phyloP scores from a whole-genome alignment of 257 asterid species.

The Fraxinus excelsior region DNA sequence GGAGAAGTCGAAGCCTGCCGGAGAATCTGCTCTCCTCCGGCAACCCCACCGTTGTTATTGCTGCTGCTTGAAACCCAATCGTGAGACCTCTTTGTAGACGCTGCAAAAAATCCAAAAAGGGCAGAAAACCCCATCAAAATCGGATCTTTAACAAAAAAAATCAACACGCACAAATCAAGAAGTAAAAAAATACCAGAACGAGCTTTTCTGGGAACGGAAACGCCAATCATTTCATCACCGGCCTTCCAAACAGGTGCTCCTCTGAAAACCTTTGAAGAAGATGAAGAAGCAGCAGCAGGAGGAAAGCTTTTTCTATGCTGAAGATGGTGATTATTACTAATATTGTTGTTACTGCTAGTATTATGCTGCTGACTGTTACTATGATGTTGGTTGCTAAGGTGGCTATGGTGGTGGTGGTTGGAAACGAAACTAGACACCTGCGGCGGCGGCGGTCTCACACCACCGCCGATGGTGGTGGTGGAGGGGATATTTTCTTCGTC shows the following conservation, averaged over 20 bases:
- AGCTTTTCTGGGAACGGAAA: conserved; percentile 92
- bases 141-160: conserved; percentile 15
- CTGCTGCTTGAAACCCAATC: conserved; percentile 71
- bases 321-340: conserved; percentile 37
- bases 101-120: conserved; percentile 38
- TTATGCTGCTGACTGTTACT: conserved; percentile 41
- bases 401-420: conserved; percentile 43
- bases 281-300: conserved; percentile 31
- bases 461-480: conserved; percentile 32
- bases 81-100: conserved; percentile 79
- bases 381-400: conserved; percentile 28
- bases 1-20: conserved; percentile 65
- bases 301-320: conserved; percentile 76
- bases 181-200: conserved; percentile 62
- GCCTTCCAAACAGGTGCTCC: conserved; percentile 85
- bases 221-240: conserved; percentile 93
- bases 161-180: not conserved
- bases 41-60: conserved; percentile 38
- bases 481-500: conserved; percentile 51
- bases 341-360: conserved; percentile 30
- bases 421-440: conserved; percentile 36
- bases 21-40: conserved; percentile 54
- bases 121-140: conserved; percentile 21
- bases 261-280: conserved; percentile 50
- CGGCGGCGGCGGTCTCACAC: conserved; percentile 33